A percentile compares a stretch with the other conserved stretches of the same genome.
phyloP scores from a whole-genome alignment of 805 yeast species.

The Hanseniaspora singularis region DNA sequence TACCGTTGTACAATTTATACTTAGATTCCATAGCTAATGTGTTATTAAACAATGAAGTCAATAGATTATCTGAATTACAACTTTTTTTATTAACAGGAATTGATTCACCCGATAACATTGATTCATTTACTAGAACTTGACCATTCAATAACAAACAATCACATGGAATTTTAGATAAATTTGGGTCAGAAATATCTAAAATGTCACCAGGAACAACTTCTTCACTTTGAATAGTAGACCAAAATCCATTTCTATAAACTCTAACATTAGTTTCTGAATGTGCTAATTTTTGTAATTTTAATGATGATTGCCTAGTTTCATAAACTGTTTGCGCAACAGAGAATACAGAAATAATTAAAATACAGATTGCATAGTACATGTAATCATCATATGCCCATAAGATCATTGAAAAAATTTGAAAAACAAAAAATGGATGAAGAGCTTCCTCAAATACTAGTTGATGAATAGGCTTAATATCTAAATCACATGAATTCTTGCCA shows the following conservation, averaged over 20 bases:
- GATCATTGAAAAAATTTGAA: conserved; percentile 83
- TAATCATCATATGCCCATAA: conserved; percentile 89
- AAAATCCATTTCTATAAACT: conserved; percentile 83
- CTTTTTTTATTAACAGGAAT: conserved; percentile 83
- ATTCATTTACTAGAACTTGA: conserved; percentile 91
- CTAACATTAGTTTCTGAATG: conserved; percentile 67
- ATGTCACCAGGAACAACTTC: conserved; percentile 94
- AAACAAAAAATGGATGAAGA: conserved; percentile 87
- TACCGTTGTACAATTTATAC: conserved; percentile 76
- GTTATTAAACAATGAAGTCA: conserved; percentile 23
- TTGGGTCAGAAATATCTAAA: conserved; percentile 82
- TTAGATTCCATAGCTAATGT: conserved; percentile 32
- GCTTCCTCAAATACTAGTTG: conserved; percentile 74
- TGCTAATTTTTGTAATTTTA: conserved; percentile 62
- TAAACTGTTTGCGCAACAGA: conserved; percentile 69
- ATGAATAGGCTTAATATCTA: conserved; percentile 55
- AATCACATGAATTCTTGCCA: conserved; percentile 62
- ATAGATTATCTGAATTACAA: conserved; percentile 41
- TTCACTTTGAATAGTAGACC: conserved; percentile 66
- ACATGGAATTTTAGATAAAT: conserved; percentile 63
- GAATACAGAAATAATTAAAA: conserved; percentile 69
- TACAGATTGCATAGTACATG: conserved; percentile 87
- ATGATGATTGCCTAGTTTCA: conserved; percentile 73
- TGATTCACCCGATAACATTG: conserved; percentile 96
- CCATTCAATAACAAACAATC: conserved; percentile 82